Conservation (phyloP, 305 asterid species). For the Solanum hybrid region DNA sequence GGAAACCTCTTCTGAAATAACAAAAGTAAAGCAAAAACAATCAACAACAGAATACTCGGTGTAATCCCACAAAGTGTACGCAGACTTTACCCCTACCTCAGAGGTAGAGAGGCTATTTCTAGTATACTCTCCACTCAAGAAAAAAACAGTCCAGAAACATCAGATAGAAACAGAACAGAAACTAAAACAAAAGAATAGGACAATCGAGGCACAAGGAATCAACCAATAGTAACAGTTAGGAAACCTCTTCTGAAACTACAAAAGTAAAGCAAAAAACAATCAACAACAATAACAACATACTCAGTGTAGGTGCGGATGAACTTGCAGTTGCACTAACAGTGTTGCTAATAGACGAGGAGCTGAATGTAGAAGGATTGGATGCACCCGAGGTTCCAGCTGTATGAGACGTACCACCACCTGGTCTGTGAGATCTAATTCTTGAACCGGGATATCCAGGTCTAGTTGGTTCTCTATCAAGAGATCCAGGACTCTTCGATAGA, state of each 20-base stretch:
- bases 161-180: background rate
- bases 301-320: constrained; percentile 15
- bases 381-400: constrained; percentile 36
- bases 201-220: background rate
- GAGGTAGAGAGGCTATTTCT: background rate
- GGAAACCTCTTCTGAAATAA: constrained; percentile 35
- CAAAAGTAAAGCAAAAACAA: constrained; percentile 7
- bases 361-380: constrained; percentile 31
- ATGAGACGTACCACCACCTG: constrained; percentile 18
- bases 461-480: constrained; percentile 57
- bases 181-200: background rate
- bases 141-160: background rate
- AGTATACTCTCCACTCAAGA: background rate
- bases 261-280: background rate
- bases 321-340: constrained; percentile 32
- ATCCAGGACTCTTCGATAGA: constrained; percentile 59
- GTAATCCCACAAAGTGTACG: background rate
- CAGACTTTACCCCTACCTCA: background rate
- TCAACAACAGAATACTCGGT: background rate
- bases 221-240: background rate
- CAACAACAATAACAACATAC: background rate
- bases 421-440: constrained; percentile 28
- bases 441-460: constrained; percentile 66
- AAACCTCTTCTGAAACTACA: constrained; percentile 49
- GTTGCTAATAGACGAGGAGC: constrained; percentile 36